Percentiles rank a stretch among this genome's conserved stretches.
Evolutionary conservation across 1,139 yeast species (phyloP).

Genomic region (Saccharomyces hybrid): DNA sequence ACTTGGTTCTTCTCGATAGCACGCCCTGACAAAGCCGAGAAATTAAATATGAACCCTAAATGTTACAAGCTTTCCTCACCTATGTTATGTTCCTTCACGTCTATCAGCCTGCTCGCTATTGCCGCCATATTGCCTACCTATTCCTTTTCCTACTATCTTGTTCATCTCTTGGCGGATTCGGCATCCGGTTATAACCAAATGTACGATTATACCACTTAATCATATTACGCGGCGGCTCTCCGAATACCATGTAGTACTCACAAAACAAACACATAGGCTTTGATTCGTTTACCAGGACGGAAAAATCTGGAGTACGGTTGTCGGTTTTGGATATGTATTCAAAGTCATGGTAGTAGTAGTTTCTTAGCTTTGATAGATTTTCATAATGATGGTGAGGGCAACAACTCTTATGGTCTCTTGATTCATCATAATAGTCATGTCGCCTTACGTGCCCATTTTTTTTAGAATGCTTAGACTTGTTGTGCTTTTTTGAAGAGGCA

Average conservation of each 20-base stretch:
- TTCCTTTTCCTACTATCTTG: constrained; percentile 14
- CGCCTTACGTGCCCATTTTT: constrained; percentile 1
- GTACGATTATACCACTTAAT: constrained; percentile 41
- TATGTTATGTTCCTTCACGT: background rate
- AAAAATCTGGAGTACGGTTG: constrained; percentile 23
- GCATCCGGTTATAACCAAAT: constrained; percentile 22
- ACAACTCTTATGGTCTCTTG: constrained; percentile 3
- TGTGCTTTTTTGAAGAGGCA: background rate
- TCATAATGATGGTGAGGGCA: constrained; percentile 13
- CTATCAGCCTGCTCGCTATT: too few species aligned
- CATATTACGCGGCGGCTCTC: constrained; percentile 42
- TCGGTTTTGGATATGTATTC: constrained; percentile 11
- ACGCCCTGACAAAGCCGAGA: background rate
- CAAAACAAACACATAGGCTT: constrained; percentile 45
- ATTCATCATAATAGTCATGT: constrained; percentile 3
- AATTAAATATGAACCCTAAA: background rate
- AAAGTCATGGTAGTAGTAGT: constrained; percentile 17
- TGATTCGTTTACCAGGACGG: constrained; percentile 17
- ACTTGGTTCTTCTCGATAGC: too few species aligned
- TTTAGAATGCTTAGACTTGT: background rate
- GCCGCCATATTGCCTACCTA: constrained; percentile 5
- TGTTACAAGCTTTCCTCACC: background rate
- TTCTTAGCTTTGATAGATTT: constrained; percentile 5
- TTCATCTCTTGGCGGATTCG: constrained; percentile 9
- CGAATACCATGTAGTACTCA: constrained; percentile 52